Evolutionary conservation across 495 filamentous ascomycete genomes (phyloP).

Genomic region (Geoglossum glabrum): DNA sequence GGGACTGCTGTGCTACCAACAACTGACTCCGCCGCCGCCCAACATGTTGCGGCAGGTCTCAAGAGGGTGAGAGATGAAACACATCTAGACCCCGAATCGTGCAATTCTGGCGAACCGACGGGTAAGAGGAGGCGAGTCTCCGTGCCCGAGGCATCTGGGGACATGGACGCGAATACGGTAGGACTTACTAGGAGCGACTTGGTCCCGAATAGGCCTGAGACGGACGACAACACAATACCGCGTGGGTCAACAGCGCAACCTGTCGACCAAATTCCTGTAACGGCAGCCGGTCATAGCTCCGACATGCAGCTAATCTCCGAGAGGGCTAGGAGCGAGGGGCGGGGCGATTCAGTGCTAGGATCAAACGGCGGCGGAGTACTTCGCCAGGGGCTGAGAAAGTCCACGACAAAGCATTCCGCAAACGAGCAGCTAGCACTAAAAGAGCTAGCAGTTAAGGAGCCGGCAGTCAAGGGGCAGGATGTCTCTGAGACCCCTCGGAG

Average conservation of each 20-base stretch:
- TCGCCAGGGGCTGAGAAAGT: not conserved
- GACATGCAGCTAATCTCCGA: not conserved
- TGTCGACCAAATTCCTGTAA: not conserved
- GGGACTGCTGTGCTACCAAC: not conserved
- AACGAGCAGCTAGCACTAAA: not conserved
- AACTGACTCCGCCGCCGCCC: not conserved
- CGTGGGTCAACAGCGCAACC: not conserved
- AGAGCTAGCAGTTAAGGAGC: not conserved
- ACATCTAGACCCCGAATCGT: not conserved
- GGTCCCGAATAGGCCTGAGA: not conserved
- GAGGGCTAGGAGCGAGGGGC: not conserved
- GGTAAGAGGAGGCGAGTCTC: not conserved
- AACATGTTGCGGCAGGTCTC: not conserved
- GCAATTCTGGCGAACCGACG: not conserved
- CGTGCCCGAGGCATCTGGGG: not conserved
- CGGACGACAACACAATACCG: not conserved
- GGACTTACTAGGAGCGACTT: not conserved
- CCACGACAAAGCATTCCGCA: not conserved
- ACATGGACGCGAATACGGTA: not conserved
- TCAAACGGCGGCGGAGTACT: not conserved
- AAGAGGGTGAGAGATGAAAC: not conserved
- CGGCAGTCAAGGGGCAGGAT: not conserved
- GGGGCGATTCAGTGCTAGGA: not conserved
- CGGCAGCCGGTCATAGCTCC: not conserved
- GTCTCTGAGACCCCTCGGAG: not conserved